Base-by-base conservation (phyloP, 352 stramenopile species). In the Thalassiosira mediterranea region DNA sequence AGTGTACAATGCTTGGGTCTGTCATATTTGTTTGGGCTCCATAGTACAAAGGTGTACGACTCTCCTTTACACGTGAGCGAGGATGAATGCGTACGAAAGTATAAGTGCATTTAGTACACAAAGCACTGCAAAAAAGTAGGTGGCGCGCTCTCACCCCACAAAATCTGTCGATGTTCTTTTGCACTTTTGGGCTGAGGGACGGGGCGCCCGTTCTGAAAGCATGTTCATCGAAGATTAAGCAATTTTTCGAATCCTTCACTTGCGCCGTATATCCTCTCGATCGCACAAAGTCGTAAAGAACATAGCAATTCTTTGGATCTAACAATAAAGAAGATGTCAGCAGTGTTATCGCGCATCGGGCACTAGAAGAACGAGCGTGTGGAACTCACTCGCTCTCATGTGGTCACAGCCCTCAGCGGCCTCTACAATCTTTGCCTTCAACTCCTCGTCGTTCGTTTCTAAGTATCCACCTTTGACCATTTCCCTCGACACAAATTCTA, bases 191-290 rank as follows among this genome's bases (percentile, higher is more conserved):
- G n/a, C 37, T 84, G 25, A 61, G 72, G 42, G 63, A 38, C 11
- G 23, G 40, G 44, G 34, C 1, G 31, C 76, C 72, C 26, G 44
- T 47, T 28, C 59, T 26, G 31, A 87, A 83, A 7, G 75, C 63
- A 44, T 82, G 52, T 38, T 79, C 17, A 62, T 91, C 84, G 76
- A 91, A 91, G 56, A 91, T 66, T 17, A 89, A 59, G 64, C 84
- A 91, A 62, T 81, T 71, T 44, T 83, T 59, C 10, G 5, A 59
- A 44, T 76, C 76, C 51, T 84, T 72, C 3, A 91, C 46, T 52
- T 74, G 37, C 53, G 81, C 75, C 47, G 81, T 69, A 8, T 69
- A 64, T 8, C 67, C 82, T 11, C 58, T 72, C 37, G 72, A 48
- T 64, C 73, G 51, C 7, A 91, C 46, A 25, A 76, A 59, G 19